Conservation (phyloP, 78 protist species). For the Dictyostelium discoideum region dicty_2.7 NC_007091.3:3238001-3238500, state of each 20-base stretch:
- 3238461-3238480: slow-evolving; percentile 38
- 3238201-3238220: slow-evolving; percentile 44
- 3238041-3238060: slow-evolving; percentile 53
- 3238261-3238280: slow-evolving; percentile 45
- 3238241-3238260: slow-evolving; percentile 42
- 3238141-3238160: background rate
- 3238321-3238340: slow-evolving; percentile 61
- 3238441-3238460: slow-evolving; percentile 57
- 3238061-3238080: slow-evolving; percentile 70
- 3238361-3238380: slow-evolving; percentile 18
- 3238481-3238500: slow-evolving; percentile 35
- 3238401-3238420: slow-evolving; percentile 55
- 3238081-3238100: slow-evolving; percentile 76
- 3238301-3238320: slow-evolving; percentile 39
- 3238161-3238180: background rate
- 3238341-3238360: slow-evolving; percentile 58
- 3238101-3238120: background rate
- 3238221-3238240: slow-evolving; percentile 66
- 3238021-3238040: background rate
- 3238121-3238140: background rate
- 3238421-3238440: slow-evolving; percentile 63
- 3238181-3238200: slow-evolving; percentile 2
- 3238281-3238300: slow-evolving; percentile 23
- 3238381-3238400: slow-evolving; percentile 30
- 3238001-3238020: background rate